These are phyloP conservation scores for Hypseocharis bilobata DNA, from an alignment of 441 rosid genomes.

Conservation along the genomic window DNA sequence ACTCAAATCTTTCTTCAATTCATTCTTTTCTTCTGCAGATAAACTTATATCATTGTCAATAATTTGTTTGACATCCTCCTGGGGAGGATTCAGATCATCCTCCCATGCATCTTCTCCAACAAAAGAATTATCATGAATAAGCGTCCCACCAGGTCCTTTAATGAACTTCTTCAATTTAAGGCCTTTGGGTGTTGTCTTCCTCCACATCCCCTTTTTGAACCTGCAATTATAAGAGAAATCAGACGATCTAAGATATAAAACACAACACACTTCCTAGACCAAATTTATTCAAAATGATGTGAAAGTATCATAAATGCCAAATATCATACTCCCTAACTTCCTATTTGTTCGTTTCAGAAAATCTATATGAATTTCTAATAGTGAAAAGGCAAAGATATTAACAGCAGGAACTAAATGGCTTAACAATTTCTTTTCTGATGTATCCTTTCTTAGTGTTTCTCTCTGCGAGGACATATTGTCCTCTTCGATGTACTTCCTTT, in stretches of 20 bases:
- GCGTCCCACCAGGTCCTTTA: slow-evolving; percentile 68
- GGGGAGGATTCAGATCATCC: slow-evolving; percentile 48
- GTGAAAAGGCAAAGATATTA: neutral
- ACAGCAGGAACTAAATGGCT: neutral
- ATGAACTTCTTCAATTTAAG: slow-evolving; percentile 75
- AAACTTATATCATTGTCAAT: slow-evolving; percentile 47
- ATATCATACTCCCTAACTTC: neutral
- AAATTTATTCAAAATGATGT: neutral
- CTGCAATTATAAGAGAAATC: slow-evolving; percentile 30
- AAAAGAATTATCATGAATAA: slow-evolving; percentile 64
- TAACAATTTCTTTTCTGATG: neutral
- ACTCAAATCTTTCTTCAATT: slow-evolving; percentile 53
- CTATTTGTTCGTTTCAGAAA: neutral
- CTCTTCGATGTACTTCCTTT: neutral
- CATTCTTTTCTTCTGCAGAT: slow-evolving; percentile 53
- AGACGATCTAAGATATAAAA: neutral
- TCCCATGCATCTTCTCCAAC: slow-evolving; percentile 93
- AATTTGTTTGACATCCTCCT: slow-evolving; percentile 43
- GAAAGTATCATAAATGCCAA: neutral
- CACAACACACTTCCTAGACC: neutral
- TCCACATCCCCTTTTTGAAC: slow-evolving; percentile 80
- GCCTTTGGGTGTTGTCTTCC: slow-evolving; percentile 75
- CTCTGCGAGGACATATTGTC: too few species aligned
- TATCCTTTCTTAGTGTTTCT: too few species aligned
- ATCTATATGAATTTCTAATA: neutral